A percentile compares a stretch with the other conserved stretches of the same genome.
These are phyloP conservation scores for Zoysia japonica DNA, from an alignment of 176 grass and related monocot species.

Conservation along the genomic window DNA sequence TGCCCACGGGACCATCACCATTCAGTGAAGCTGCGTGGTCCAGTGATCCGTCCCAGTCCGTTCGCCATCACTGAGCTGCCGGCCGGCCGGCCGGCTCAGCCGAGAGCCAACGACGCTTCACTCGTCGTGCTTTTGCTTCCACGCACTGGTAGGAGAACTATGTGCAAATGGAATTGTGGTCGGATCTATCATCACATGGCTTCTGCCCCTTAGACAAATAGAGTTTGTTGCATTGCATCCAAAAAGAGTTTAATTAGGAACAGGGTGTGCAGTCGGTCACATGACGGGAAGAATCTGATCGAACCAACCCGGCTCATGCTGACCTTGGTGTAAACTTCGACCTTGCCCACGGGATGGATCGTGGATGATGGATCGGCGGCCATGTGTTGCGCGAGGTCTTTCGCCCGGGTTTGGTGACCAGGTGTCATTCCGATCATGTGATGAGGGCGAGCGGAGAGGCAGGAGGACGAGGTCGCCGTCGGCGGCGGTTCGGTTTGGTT, in stretches of 20 bases:
- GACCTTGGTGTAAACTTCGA: not conserved
- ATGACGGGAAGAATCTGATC: not conserved
- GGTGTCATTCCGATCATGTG: not conserved
- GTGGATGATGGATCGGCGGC: not conserved
- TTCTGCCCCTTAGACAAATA: too few species aligned
- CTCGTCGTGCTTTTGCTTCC: not conserved
- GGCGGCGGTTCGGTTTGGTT: not conserved
- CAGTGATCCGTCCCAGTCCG: not conserved
- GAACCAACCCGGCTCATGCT: not conserved
- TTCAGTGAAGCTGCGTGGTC: not conserved
- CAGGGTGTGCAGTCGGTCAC: not conserved
- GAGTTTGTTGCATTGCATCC: too few species aligned
- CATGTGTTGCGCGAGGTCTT: not conserved
- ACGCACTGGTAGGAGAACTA: not conserved
- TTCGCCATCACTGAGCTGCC: constrained; percentile 1
- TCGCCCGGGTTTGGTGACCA: not conserved
- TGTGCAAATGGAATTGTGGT: too few species aligned
- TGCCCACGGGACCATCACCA: constrained; percentile 24
- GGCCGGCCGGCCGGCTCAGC: not conserved
- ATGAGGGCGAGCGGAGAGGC: not conserved
- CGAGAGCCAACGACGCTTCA: not conserved
- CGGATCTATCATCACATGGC: too few species aligned
- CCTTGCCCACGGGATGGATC: not conserved
- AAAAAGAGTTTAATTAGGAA: too few species aligned
- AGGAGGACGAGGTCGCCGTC: not conserved